Evolutionary conservation across 495 filamentous ascomycete genomes (phyloP).

Genomic region (Aspergillus baeticus): DNA sequence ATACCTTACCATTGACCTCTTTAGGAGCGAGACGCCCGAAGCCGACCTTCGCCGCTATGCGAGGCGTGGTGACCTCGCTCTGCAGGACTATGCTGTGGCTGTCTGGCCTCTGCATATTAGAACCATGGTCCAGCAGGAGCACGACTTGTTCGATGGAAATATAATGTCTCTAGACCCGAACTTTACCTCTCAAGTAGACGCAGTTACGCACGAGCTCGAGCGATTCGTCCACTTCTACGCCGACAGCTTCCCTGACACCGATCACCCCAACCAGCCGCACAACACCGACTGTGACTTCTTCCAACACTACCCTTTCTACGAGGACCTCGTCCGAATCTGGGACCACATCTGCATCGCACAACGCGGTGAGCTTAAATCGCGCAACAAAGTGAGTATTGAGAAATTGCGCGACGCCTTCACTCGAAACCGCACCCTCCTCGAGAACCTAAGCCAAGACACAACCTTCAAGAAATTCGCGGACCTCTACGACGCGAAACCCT

Average conservation of each 20-base stretch:
- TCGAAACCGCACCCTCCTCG: slow-evolving; percentile 5
- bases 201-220: background rate
- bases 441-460: background rate
- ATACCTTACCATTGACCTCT: slow-evolving; percentile 6
- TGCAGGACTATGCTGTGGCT: slow-evolving; percentile 9
- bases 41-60: background rate
- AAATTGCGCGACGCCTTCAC: background rate
- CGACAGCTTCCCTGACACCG: background rate
- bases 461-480: background rate
- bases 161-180: background rate
- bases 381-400: slow-evolving; percentile 1
- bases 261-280: background rate
- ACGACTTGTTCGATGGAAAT: background rate
- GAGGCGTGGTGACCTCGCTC: background rate
- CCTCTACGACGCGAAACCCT: slow-evolving; percentile 2
- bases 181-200: background rate
- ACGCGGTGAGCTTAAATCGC: background rate
- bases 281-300: slow-evolving; percentile 5
- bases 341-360: slow-evolving; percentile 4
- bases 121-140: background rate
- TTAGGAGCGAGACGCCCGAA: background rate
- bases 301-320: slow-evolving; percentile 2
- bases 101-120: slow-evolving; percentile 9
- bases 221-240: slow-evolving; percentile 5
- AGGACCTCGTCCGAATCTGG: slow-evolving; percentile 7